A percentile compares a stretch with the other conserved stretches of the same genome.
Evolutionary conservation across 2,329 filamentous ascomycete genomes (phyloP).

Genomic region (Geosmithia flava): DNA sequence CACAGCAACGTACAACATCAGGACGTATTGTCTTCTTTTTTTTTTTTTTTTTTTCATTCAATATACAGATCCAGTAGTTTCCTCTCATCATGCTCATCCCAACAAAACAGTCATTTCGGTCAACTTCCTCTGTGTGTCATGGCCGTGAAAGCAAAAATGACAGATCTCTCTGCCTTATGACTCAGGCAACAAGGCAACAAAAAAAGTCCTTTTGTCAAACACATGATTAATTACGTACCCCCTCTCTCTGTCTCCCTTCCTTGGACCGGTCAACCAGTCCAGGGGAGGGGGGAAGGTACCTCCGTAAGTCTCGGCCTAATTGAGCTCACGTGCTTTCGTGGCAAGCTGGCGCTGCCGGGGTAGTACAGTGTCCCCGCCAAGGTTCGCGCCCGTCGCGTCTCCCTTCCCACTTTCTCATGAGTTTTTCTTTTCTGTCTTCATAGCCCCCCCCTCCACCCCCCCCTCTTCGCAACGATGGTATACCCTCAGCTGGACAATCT

Average conservation of each 20-base stretch:
- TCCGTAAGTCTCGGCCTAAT: conserved; percentile 6
- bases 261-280: background rate
- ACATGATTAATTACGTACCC: background rate
- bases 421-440: background rate
- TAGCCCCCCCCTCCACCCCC: conserved; percentile 10
- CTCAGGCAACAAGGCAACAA: conserved; percentile 3
- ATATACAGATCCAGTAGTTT: too few species aligned
- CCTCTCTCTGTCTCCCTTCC: background rate
- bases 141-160: too few species aligned
- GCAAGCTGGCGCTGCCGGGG: conserved; percentile 19
- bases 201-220: background rate
- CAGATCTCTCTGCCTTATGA: background rate
- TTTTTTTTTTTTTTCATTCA: too few species aligned
- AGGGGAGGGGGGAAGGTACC: too few species aligned
- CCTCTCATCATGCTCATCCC: too few species aligned
- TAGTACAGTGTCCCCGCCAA: conserved; percentile 17
- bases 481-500: conserved; percentile 3
- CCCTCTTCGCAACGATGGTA: conserved; percentile 17
- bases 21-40: too few species aligned
- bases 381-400: conserved; percentile 30
- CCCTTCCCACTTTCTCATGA: conserved; percentile 17
- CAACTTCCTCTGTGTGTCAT: too few species aligned
- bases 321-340: conserved; percentile 31
- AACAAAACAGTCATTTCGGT: too few species aligned
- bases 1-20: too few species aligned